phyloP scores from a whole-genome alignment of 106 monocot species.

The Platanthera zijinensis region DNA sequence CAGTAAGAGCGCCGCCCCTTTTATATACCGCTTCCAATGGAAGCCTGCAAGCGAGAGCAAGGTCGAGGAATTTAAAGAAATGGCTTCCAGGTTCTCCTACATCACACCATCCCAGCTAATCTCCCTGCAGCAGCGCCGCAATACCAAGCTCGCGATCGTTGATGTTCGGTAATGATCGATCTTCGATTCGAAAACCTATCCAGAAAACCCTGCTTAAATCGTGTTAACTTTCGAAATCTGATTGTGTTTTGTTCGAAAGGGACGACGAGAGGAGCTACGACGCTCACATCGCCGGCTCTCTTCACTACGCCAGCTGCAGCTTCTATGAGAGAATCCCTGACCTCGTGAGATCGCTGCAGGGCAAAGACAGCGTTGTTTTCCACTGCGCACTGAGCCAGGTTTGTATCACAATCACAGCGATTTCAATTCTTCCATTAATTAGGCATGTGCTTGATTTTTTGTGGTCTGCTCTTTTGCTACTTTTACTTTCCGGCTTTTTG shows the following conservation, averaged over 20 bases:
- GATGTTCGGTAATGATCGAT: conserved; percentile 60
- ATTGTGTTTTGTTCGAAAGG: conserved; percentile 20
- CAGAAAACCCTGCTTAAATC: background rate
- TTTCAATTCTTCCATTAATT: too few relatives aligned
- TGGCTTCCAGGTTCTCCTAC: conserved; percentile 64
- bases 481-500: too few relatives aligned
- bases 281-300: conserved; percentile 82
- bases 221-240: background rate
- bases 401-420: too few relatives aligned
- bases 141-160: conserved; percentile 53
- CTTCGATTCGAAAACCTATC: background rate
- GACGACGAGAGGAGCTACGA: conserved; percentile 96
- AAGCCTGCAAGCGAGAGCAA: background rate
- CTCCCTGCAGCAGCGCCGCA: conserved; percentile 22
- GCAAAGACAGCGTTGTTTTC: conserved; percentile 86
- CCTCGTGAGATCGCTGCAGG: conserved; percentile 46
- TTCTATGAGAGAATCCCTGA: conserved; percentile 59
- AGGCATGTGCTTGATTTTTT: too few relatives aligned
- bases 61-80: background rate
- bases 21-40: too few relatives aligned
- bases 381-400: conserved; percentile 99
- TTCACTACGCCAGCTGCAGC: conserved; percentile 63
- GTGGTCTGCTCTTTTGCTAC: too few relatives aligned
- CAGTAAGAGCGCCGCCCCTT: too few relatives aligned
- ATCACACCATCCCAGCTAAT: conserved; percentile 51